Conservation (phyloP, 2,329 filamentous ascomycete species). For the Dactylella cylindrospora region DNA sequence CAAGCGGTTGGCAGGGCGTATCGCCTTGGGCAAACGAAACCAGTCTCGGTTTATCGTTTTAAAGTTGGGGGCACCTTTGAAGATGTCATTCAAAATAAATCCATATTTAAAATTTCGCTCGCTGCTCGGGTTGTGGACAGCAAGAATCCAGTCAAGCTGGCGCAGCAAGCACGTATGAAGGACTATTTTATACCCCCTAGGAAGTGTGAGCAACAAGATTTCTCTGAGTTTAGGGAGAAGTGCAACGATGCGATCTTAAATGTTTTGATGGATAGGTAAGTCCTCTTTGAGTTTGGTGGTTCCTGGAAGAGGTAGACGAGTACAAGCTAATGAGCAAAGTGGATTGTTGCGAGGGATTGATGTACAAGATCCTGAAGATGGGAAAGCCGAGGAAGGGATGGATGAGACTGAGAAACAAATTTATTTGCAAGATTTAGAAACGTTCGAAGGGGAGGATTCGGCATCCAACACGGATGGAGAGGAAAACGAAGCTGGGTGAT, state of each 20-base stretch:
- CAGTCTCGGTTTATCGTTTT: slow-evolving; percentile 82
- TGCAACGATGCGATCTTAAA: slow-evolving; percentile 9
- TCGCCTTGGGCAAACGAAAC: slow-evolving; percentile 77
- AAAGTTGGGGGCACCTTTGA: slow-evolving; percentile 78
- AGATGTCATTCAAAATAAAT: slow-evolving; percentile 68
- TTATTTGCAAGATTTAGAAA: slow-evolving; percentile 10
- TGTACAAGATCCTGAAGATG: slow-evolving; percentile 12
- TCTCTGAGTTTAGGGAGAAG: not conserved
- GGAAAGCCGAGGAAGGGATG: not conserved
- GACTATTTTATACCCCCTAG: slow-evolving; percentile 26
- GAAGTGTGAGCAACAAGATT: slow-evolving; percentile 5
- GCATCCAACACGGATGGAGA: not conserved
- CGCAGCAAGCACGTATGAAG: slow-evolving; percentile 1
- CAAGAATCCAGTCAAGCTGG: slow-evolving; percentile 63
- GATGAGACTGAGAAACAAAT: not conserved
- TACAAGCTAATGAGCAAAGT: not conserved
- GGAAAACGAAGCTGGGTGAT: not conserved
- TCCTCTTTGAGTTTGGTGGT: not conserved
- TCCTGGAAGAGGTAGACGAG: not conserved
- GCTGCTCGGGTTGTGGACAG: slow-evolving; percentile 79
- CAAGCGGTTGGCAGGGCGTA: slow-evolving; percentile 86
- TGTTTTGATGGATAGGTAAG: slow-evolving; percentile 16
- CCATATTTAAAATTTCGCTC: slow-evolving; percentile 80
- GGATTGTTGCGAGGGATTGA: slow-evolving; percentile 11
- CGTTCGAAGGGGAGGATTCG: not conserved